A percentile compares a stretch with the other conserved stretches of the same genome.
phyloP scores from a whole-genome alignment of 2,329 filamentous ascomycete genomes.

The Gaeumannomyces tritici region DNA sequence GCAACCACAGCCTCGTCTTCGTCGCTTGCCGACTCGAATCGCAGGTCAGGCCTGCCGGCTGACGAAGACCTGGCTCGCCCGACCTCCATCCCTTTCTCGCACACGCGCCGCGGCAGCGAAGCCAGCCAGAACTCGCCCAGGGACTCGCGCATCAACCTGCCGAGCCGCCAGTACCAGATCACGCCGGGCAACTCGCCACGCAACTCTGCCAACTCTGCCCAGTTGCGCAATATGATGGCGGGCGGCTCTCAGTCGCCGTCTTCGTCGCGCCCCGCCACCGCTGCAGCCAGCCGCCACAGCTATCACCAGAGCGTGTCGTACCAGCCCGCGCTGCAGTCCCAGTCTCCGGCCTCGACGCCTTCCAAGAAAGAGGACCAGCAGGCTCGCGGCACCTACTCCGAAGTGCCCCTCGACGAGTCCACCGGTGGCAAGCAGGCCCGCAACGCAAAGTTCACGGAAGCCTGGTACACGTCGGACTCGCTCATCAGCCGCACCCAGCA shows the following conservation, averaged over 20 bases:
- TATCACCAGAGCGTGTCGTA: slow-evolving; percentile 12
- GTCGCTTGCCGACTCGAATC: slow-evolving; percentile 29
- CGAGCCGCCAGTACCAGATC: slow-evolving; percentile 46
- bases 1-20: slow-evolving; percentile 35
- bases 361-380: slow-evolving; percentile 9
- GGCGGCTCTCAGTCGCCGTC: slow-evolving; percentile 23
- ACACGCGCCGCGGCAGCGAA: slow-evolving; percentile 60
- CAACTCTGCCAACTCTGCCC: slow-evolving; percentile 24
- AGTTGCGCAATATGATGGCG: slow-evolving; percentile 25
- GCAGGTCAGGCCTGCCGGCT: slow-evolving; percentile 28
- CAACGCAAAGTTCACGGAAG: slow-evolving; percentile 39
- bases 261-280: slow-evolving; percentile 9
- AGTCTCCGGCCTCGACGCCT: background rate
- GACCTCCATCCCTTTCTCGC: slow-evolving; percentile 64
- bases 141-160: slow-evolving; percentile 44
- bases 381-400: slow-evolving; percentile 36
- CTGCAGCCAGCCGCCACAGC: slow-evolving; percentile 2
- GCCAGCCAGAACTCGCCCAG: slow-evolving; percentile 35
- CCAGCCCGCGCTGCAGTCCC: background rate
- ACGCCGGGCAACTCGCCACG: slow-evolving; percentile 30
- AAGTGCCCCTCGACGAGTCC: slow-evolving; percentile 35
- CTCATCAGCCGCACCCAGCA: slow-evolving; percentile 44
- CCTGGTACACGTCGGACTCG: slow-evolving; percentile 45
- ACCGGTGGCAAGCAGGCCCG: slow-evolving; percentile 16
- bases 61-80: slow-evolving; percentile 35